These are phyloP conservation scores for Alternaria conjuncta DNA, from an alignment of 2,329 filamentous ascomycete species.

Conservation along the genomic window DNA sequence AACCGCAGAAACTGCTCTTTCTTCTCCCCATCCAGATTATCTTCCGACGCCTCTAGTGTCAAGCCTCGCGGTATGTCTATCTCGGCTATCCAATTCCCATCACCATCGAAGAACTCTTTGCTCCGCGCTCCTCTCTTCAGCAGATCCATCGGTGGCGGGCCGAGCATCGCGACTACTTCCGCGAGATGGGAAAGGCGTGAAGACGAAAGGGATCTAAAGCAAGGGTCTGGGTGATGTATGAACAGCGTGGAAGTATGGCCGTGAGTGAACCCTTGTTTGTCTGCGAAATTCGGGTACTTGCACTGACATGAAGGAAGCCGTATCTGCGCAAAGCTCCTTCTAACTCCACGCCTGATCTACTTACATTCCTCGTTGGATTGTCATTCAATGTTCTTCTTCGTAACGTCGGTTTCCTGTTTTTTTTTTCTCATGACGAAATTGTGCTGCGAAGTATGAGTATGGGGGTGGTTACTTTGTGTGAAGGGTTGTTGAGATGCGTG, in stretches of 20 bases:
- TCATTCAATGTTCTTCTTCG: not conserved
- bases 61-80: slow-evolving; percentile 10
- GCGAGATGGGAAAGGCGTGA: slow-evolving; percentile 29
- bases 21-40: slow-evolving; percentile 26
- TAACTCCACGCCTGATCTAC: not conserved
- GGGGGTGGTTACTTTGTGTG: no score
- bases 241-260: not conserved
- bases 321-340: not conserved
- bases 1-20: slow-evolving; percentile 40
- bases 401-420: not conserved
- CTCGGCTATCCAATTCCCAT: slow-evolving; percentile 26
- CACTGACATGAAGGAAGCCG: not conserved
- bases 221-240: not conserved
- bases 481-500: not conserved
- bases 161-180: slow-evolving; percentile 30
- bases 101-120: slow-evolving; percentile 22
- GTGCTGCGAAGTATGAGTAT: no score
- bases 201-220: no score
- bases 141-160: slow-evolving; percentile 24
- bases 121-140: slow-evolving; percentile 15
- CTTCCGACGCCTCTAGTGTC: slow-evolving; percentile 20
- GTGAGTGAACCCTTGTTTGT: not conserved
- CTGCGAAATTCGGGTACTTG: not conserved
- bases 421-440: no score
- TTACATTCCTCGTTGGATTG: not conserved